Evolutionary conservation across 2,329 filamentous ascomycete species (phyloP).

Genomic region (Pseudogymnoascus sp.): DNA sequence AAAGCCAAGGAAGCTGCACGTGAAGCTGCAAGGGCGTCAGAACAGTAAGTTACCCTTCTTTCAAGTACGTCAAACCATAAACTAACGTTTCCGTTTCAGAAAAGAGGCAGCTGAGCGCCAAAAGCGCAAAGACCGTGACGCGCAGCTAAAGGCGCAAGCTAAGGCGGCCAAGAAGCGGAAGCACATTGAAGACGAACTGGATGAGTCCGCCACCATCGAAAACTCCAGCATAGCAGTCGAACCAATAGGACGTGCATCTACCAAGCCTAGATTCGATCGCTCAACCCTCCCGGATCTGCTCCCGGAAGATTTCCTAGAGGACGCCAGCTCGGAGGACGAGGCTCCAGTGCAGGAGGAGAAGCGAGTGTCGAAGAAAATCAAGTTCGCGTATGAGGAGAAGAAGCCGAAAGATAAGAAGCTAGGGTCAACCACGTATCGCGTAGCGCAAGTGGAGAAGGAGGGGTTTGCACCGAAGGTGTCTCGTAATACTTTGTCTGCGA

Average conservation of each 20-base stretch:
- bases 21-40: conserved; percentile 22
- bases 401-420: conserved; percentile 22
- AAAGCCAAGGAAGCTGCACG: conserved; percentile 16
- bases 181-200: conserved; percentile 7
- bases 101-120: conserved; percentile 20
- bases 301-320: conserved; percentile 24
- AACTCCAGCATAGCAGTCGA: background rate
- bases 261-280: conserved; percentile 1
- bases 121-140: conserved; percentile 24
- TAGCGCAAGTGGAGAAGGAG: conserved; percentile 16
- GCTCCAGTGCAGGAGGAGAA: background rate
- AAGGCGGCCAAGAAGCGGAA: conserved; percentile 21
- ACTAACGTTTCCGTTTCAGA: conserved; percentile 16
- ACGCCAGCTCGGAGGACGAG: conserved; percentile 14
- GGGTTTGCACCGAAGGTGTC: conserved; percentile 23
- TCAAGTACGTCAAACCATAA: background rate
- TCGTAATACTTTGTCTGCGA: conserved; percentile 18
- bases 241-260: background rate
- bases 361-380: conserved; percentile 21
- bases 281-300: conserved; percentile 22
- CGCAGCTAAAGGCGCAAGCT: conserved; percentile 21
- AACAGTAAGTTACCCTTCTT: conserved; percentile 17
- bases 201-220: background rate
- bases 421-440: conserved; percentile 25
- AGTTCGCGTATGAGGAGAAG: conserved; percentile 22